Evolutionary conservation across 2,329 filamentous ascomycete species (phyloP).

Genomic region (Piedraia hortae): DNA sequence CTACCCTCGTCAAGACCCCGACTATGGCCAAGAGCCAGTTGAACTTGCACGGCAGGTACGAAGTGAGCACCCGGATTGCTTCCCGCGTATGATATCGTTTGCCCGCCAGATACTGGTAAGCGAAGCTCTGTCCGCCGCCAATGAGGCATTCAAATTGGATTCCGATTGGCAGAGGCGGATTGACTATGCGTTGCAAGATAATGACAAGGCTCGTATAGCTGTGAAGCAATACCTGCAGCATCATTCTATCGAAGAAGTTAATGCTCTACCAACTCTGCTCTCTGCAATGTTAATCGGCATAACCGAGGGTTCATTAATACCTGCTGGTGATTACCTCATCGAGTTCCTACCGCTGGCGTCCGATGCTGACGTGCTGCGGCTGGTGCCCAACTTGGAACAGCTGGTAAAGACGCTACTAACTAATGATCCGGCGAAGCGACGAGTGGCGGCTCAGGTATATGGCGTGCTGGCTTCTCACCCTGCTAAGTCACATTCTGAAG

Average conservation of each 20-base stretch:
- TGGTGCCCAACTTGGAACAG: slow-evolving; percentile 23
- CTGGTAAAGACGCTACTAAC: slow-evolving; percentile 36
- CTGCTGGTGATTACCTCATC: slow-evolving; percentile 17
- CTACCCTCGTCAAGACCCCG: slow-evolving; percentile 12
- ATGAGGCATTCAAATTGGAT: slow-evolving; percentile 23
- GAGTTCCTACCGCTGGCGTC: slow-evolving; percentile 28
- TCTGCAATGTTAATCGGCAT: slow-evolving; percentile 6
- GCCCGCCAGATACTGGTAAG: slow-evolving; percentile 29
- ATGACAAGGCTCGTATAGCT: slow-evolving; percentile 32
- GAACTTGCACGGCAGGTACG: slow-evolving; percentile 5
- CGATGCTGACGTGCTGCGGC: slow-evolving; percentile 21
- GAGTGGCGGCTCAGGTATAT: slow-evolving; percentile 38
- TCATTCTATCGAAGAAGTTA: slow-evolving; percentile 16
- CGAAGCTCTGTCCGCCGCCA: slow-evolving; percentile 22
- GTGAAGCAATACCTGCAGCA: slow-evolving; percentile 27
- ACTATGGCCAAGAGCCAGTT: slow-evolving; percentile 8
- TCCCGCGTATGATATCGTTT: slow-evolving; percentile 8
- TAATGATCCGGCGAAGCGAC: slow-evolving; percentile 41
- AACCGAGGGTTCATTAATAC: slow-evolving; percentile 6
- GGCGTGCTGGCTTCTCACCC: slow-evolving; percentile 49
- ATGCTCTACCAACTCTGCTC: slow-evolving; percentile 7
- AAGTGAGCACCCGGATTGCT: slow-evolving; percentile 6
- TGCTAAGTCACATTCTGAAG: slow-evolving; percentile 14
- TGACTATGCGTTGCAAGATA: slow-evolving; percentile 42
- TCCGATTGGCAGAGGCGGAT: slow-evolving; percentile 66